phyloP scores from a whole-genome alignment of 2,329 filamentous ascomycete species.

The Metarhizium sp. region DNA sequence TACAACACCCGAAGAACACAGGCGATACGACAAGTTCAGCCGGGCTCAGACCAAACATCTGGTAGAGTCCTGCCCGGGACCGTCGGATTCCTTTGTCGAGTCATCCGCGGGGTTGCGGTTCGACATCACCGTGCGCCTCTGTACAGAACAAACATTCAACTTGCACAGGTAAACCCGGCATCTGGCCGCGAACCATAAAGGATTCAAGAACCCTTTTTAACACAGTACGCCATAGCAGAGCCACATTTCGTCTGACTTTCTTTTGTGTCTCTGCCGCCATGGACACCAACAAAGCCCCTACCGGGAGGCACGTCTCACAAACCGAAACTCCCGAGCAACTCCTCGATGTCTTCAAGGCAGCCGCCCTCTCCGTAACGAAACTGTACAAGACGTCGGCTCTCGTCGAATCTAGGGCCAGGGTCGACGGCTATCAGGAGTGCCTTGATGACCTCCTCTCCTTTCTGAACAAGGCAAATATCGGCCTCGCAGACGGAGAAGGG shows the following conservation, averaged over 20 bases:
- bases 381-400: constrained; percentile 86
- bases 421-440: constrained; percentile 87
- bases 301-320: constrained; percentile 20
- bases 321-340: constrained; percentile 51
- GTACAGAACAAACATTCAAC: not conserved
- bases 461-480: constrained; percentile 72
- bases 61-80: not conserved
- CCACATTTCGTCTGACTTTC: not conserved
- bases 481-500: constrained; percentile 69
- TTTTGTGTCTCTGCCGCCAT: constrained; percentile 1
- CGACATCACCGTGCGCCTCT: not conserved
- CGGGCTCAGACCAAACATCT: not conserved
- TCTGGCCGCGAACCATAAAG: not conserved
- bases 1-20: not conserved
- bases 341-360: constrained; percentile 82
- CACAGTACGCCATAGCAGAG: not conserved
- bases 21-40: not conserved
- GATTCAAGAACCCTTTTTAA: not conserved
- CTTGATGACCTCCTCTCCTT: constrained; percentile 83
- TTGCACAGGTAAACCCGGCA: not conserved
- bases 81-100: not conserved
- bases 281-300: constrained; percentile 7
- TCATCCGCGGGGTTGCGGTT: constrained; percentile 3
- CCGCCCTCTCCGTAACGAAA: constrained; percentile 88
- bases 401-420: constrained; percentile 64